Conservation (phyloP, 169 alveolate genomes). For the Theileria sp. region DNA sequence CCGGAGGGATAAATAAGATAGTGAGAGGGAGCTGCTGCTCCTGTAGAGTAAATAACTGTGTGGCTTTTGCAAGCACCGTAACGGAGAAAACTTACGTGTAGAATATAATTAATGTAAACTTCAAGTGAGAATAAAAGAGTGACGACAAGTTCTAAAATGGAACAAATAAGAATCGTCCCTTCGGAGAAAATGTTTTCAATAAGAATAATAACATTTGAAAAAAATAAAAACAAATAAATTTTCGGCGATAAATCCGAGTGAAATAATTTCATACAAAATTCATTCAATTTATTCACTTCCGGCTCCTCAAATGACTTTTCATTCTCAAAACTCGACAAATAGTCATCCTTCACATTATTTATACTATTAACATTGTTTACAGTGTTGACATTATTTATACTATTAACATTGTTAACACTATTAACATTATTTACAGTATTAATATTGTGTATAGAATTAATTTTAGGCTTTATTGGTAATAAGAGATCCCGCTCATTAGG, state of each 20-base stretch:
- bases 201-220: conserved; percentile 8
- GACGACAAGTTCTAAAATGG: not conserved
- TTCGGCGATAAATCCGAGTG: conserved; percentile 25
- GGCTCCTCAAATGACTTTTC: not conserved
- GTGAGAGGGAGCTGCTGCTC: too few species aligned
- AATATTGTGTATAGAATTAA: not conserved
- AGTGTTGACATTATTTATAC: not conserved
- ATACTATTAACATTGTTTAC: not conserved
- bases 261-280: conserved; percentile 5
- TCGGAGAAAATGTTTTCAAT: conserved; percentile 4
- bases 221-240: not conserved
- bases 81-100: conserved; percentile 25
- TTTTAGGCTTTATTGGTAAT: not conserved
- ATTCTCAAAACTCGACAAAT: not conserved
- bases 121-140: conserved; percentile 19
- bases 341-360: not conserved
- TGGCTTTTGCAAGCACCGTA: not conserved
- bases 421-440: not conserved
- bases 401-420: too few species aligned
- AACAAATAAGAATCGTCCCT: not conserved
- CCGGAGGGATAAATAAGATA: too few species aligned
- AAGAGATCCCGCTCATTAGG: not conserved
- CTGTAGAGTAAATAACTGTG: too few species aligned
- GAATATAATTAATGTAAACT: conserved; percentile 11
- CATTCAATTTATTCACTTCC: not conserved